Percentiles rank a stretch among this genome's conserved stretches.
phyloP scores from a whole-genome alignment of 2,329 filamentous ascomycete species.

The Colletotrichum trifolii region DNA sequence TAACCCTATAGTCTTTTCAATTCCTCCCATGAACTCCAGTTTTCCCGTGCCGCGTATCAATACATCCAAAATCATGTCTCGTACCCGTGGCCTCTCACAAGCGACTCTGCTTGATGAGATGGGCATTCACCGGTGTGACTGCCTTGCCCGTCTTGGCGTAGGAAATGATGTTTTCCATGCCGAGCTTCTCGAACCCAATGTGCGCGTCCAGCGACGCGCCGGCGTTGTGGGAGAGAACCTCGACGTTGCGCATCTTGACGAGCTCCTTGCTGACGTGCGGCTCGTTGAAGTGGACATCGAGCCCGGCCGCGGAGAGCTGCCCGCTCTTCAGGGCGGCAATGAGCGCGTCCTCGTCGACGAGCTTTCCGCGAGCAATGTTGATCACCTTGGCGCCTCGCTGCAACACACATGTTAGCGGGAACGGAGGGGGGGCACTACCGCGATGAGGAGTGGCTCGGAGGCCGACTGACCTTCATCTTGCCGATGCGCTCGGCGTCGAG shows the following conservation, averaged over 20 bases:
- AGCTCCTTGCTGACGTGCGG: constrained; percentile 50
- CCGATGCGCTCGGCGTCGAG: constrained; percentile 71
- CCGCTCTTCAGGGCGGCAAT: constrained; percentile 73
- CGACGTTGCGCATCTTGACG: constrained; percentile 31
- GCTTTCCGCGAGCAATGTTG: constrained; percentile 78
- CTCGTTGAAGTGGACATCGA: constrained; percentile 80
- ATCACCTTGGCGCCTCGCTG: constrained; percentile 69
- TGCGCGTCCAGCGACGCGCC: constrained; percentile 31
- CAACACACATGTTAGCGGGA: too few species aligned
- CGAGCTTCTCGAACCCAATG: constrained; percentile 32
- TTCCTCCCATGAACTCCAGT: constrained; percentile 13
- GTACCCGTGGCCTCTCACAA: not conserved
- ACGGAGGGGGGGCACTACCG: too few species aligned
- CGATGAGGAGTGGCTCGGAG: too few species aligned
- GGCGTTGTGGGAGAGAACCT: constrained; percentile 32
- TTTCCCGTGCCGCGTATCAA: constrained; percentile 1
- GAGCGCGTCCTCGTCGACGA: constrained; percentile 77
- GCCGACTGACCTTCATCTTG: constrained; percentile 72
- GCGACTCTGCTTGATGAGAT: constrained; percentile 33
- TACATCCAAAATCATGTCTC: constrained; percentile 2
- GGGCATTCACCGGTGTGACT: constrained; percentile 28
- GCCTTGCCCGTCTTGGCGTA: constrained; percentile 27
- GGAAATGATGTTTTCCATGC: constrained; percentile 31
- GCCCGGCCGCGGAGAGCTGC: constrained; percentile 70
- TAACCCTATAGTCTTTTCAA: not conserved